phyloP scores from a whole-genome alignment of 2,329 filamentous ascomycete genomes.

The Phaeosphaeriaceae sp. region DNA sequence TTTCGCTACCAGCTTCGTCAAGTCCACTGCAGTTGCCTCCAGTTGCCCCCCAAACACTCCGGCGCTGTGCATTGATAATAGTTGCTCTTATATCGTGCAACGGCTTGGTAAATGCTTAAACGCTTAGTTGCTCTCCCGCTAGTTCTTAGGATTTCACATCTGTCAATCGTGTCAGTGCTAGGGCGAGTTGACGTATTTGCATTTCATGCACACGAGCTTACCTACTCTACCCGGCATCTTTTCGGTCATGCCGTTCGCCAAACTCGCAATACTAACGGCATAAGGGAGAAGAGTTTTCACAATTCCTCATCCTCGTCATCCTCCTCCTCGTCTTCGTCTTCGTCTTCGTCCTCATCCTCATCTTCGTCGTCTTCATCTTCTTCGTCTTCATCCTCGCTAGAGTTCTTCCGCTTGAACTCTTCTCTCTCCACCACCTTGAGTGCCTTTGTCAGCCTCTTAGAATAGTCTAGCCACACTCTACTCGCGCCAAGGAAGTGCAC shows the following conservation, averaged over 20 bases:
- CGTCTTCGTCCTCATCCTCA: background rate
- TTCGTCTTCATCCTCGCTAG: conserved; percentile 53
- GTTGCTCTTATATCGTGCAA: too few relatives aligned
- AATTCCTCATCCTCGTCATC: conserved; percentile 15
- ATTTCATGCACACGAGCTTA: background rate
- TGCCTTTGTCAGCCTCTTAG: conserved; percentile 68
- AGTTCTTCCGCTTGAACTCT: conserved; percentile 60
- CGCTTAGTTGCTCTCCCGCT: too few relatives aligned
- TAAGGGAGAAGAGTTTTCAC: conserved; percentile 7
- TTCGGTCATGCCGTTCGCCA: background rate
- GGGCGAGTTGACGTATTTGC: background rate
- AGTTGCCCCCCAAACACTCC: too few relatives aligned
- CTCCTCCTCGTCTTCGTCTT: conserved; percentile 55
- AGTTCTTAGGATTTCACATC: too few relatives aligned
- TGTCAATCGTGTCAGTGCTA: background rate
- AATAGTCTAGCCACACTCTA: conserved; percentile 72
- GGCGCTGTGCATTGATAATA: too few relatives aligned
- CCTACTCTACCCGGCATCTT: background rate
- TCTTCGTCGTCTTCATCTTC: conserved; percentile 54
- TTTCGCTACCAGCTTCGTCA: background rate
- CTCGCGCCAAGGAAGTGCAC: conserved; percentile 71
- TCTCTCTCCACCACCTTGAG: conserved; percentile 70
- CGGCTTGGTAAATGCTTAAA: too few relatives aligned
- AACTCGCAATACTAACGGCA: background rate
- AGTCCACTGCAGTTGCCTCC: too few relatives aligned